Percentiles rank a stretch among this genome's conserved stretches.
phyloP scores from a whole-genome alignment of 1,284 basidiomycete species.

The Cryptococcus sp. region DNA sequence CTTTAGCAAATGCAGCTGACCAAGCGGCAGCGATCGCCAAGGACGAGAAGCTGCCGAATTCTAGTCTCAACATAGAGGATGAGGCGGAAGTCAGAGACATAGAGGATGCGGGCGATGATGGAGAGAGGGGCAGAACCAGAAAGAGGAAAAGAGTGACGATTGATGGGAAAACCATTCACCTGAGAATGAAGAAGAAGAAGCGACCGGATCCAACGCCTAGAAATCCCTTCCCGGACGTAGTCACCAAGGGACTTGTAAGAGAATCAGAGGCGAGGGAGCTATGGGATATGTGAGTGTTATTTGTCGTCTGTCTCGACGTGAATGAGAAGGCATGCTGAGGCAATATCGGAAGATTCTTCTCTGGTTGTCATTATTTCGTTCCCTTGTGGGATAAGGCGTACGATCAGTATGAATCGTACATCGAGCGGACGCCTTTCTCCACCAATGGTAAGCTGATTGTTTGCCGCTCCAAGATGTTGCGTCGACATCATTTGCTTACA shows the following conservation, averaged over 20 bases:
- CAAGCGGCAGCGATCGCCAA: slow-evolving; percentile 65
- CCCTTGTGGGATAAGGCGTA: slow-evolving; percentile 86
- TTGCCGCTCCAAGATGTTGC: background rate
- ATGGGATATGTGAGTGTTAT: slow-evolving; percentile 71
- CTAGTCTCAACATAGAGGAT: background rate
- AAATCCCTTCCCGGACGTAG: slow-evolving; percentile 56
- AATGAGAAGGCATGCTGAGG: slow-evolving; percentile 6
- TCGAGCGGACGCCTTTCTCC: slow-evolving; percentile 89
- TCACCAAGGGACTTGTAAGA: slow-evolving; percentile 64
- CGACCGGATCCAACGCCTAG: slow-evolving; percentile 81
- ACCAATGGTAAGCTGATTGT: slow-evolving; percentile 41
- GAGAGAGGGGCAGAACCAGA: slow-evolving; percentile 20
- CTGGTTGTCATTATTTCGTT: slow-evolving; percentile 91
- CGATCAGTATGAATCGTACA: slow-evolving; percentile 85
- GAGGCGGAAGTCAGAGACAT: slow-evolving; percentile 9
- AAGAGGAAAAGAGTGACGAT: slow-evolving; percentile 42
- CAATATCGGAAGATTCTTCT: slow-evolving; percentile 77
- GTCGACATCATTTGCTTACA: background rate
- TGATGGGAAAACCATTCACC: slow-evolving; percentile 32
- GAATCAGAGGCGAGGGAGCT: slow-evolving; percentile 79
- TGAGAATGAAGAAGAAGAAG: slow-evolving; percentile 80
- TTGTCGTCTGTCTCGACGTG: too few relatives aligned
- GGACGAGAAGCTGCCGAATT: background rate
- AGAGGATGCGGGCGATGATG: slow-evolving; percentile 7
- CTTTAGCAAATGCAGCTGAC: slow-evolving; percentile 87